These are phyloP conservation scores for Silene uniflora DNA, from an alignment of 148 eudicot genomes.

Conservation along the genomic window DNA sequence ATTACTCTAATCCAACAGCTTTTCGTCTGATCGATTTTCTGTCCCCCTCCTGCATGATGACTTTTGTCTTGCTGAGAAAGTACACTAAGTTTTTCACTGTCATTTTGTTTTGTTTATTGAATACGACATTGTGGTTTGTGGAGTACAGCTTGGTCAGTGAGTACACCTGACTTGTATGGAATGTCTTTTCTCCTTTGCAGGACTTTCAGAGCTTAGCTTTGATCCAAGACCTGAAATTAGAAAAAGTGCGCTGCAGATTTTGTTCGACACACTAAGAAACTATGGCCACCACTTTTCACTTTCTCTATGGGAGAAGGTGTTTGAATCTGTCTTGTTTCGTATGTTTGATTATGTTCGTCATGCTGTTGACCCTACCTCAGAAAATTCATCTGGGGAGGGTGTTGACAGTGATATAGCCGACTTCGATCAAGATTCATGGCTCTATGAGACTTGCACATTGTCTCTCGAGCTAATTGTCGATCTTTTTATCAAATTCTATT, in stretches of 20 bases:
- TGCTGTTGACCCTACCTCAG: slow-evolving; percentile 80
- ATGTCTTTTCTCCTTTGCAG: slow-evolving; percentile 36
- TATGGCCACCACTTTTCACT: slow-evolving; percentile 92
- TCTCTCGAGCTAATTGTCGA: slow-evolving; percentile 95
- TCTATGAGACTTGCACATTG: slow-evolving; percentile 94
- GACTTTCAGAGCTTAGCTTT: slow-evolving; percentile 95
- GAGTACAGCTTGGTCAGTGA: slow-evolving; percentile 5
- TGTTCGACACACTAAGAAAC: slow-evolving; percentile 88
- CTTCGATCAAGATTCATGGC: slow-evolving; percentile 94
- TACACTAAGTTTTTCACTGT: background rate
- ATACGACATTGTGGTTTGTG: background rate
- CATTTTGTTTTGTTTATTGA: background rate
- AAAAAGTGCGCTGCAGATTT: slow-evolving; percentile 82
- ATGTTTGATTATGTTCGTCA: slow-evolving; percentile 95
- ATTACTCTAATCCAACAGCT: background rate
- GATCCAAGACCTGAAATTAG: slow-evolving; percentile 97
- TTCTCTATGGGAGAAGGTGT: slow-evolving; percentile 87
- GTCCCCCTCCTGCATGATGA: background rate
- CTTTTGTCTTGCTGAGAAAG: background rate
- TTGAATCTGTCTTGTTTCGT: slow-evolving; percentile 91
- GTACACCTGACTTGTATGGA: background rate
- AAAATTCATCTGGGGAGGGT: slow-evolving; percentile 43
- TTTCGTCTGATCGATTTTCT: background rate
- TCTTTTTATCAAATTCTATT: slow-evolving; percentile 87
- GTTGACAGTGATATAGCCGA: slow-evolving; percentile 48